Conservation (phyloP, 371 early-diverging fungal genomes). For the Amoeboaphelidium protococcarum region DNA sequence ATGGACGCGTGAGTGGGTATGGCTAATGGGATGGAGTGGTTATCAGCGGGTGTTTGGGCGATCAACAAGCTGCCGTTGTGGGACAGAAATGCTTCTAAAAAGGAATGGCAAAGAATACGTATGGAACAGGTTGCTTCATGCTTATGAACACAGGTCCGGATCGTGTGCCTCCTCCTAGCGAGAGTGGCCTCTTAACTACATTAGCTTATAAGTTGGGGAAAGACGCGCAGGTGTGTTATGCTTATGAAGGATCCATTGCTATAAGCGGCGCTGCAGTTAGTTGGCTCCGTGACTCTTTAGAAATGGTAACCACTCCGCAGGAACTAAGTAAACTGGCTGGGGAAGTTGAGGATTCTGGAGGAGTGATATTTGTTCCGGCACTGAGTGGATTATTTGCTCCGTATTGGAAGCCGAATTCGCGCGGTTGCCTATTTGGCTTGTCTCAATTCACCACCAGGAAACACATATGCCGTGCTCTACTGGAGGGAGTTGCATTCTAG, state of each 20-base stretch:
- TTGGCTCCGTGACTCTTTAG: constrained; percentile 69
- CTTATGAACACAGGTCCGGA: constrained; percentile 69
- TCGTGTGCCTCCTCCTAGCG: constrained; percentile 77
- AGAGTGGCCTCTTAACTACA: constrained; percentile 78
- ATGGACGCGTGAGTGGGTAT: constrained; percentile 33
- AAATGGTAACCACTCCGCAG: constrained; percentile 32
- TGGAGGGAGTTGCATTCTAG: constrained; percentile 75
- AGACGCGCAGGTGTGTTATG: constrained; percentile 39
- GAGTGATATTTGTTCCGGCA: constrained; percentile 81
- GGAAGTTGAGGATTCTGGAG: constrained; percentile 41
- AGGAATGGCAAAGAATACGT: constrained; percentile 82
- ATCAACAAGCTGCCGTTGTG: constrained; percentile 89
- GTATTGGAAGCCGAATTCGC: constrained; percentile 78
- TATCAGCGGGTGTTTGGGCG: constrained; percentile 68
- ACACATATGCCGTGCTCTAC: constrained; percentile 59
- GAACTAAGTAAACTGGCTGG: constrained; percentile 35
- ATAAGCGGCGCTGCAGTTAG: constrained; percentile 77
- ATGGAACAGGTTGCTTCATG: constrained; percentile 90
- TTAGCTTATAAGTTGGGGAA: constrained; percentile 69
- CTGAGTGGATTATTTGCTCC: constrained; percentile 84
- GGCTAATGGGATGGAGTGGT: constrained; percentile 32
- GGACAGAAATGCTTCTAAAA: constrained; percentile 69
- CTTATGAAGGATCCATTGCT: constrained; percentile 78
- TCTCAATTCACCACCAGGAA: constrained; percentile 59
- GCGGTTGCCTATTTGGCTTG: constrained; percentile 62